These are phyloP conservation scores for Cryptosporidium canis DNA, from an alignment of 169 alveolate species.

Conservation along the genomic window DNA sequence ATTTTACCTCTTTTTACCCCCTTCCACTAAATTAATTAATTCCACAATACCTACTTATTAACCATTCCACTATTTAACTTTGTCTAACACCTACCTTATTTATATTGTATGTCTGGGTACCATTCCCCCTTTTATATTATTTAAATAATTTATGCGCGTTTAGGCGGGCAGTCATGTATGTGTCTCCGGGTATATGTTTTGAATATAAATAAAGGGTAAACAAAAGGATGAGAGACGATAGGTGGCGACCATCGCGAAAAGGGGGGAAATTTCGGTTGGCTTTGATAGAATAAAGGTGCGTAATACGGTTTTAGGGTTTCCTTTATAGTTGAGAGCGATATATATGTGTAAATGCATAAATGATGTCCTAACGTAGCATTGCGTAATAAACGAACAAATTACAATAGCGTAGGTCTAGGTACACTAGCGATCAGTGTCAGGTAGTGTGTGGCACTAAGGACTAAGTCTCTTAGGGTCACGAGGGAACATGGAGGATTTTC, in stretches of 20 bases:
- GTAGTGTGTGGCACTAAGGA: conserved; percentile 83
- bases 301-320: too few species aligned
- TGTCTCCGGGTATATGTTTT: background rate
- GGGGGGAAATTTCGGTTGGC: too few species aligned
- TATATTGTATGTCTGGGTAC: conserved; percentile 8
- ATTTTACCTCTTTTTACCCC: conserved; percentile 32
- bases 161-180: background rate
- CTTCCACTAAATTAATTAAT: background rate
- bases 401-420: background rate
- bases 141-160: background rate
- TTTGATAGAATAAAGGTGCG: too few species aligned
- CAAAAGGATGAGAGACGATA: too few species aligned
- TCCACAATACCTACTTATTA: background rate
- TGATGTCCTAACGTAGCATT: background rate
- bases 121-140: background rate
- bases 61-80: conserved; percentile 20
- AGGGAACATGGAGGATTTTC: conserved; percentile 98
- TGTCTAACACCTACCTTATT: background rate
- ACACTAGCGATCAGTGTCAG: background rate
- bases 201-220: background rate
- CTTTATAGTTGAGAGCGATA: too few species aligned
- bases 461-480: conserved; percentile 98
- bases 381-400: background rate
- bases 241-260: too few species aligned
- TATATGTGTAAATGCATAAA: background rate